These are phyloP conservation scores for Zygosaccharomyces pseudobailii DNA, from an alignment of 1,139 yeast species.

Conservation along the genomic window DNA sequence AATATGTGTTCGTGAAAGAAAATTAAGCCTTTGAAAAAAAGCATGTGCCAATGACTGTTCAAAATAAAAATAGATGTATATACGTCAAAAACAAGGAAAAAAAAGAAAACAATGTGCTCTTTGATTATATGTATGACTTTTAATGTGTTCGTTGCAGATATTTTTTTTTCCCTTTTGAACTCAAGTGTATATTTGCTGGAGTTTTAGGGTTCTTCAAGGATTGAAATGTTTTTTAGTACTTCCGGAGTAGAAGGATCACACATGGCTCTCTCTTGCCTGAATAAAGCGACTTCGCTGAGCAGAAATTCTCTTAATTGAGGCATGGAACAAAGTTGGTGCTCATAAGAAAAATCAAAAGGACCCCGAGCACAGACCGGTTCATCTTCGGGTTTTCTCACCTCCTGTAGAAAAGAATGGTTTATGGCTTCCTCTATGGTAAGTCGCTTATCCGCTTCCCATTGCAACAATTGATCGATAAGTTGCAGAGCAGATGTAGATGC, in stretches of 20 bases:
- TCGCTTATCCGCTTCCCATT: slow-evolving; percentile 55
- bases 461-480: slow-evolving; percentile 47
- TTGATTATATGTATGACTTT: too few relatives aligned
- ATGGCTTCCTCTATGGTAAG: slow-evolving; percentile 47
- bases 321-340: slow-evolving; percentile 35
- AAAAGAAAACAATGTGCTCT: too few relatives aligned
- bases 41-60: too few relatives aligned
- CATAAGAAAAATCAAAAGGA: slow-evolving; percentile 61
- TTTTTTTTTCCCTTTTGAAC: not conserved
- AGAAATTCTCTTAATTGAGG: slow-evolving; percentile 25
- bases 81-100: not conserved
- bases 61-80: not conserved
- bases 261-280: slow-evolving; percentile 17
- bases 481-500: slow-evolving; percentile 48
- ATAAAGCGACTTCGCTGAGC: slow-evolving; percentile 27
- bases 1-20: not conserved
- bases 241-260: slow-evolving; percentile 4
- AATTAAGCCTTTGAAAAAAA: too few relatives aligned
- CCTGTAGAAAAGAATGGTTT: slow-evolving; percentile 46
- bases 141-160: too few relatives aligned
- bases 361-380: slow-evolving; percentile 45
- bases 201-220: slow-evolving; percentile 5
- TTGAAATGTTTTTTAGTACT: not conserved
- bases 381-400: slow-evolving; percentile 45
- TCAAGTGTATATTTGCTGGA: not conserved